These are phyloP conservation scores for Verticillium dahliae DNA, from an alignment of 2,329 filamentous ascomycete genomes.

Conservation along the genomic window DNA sequence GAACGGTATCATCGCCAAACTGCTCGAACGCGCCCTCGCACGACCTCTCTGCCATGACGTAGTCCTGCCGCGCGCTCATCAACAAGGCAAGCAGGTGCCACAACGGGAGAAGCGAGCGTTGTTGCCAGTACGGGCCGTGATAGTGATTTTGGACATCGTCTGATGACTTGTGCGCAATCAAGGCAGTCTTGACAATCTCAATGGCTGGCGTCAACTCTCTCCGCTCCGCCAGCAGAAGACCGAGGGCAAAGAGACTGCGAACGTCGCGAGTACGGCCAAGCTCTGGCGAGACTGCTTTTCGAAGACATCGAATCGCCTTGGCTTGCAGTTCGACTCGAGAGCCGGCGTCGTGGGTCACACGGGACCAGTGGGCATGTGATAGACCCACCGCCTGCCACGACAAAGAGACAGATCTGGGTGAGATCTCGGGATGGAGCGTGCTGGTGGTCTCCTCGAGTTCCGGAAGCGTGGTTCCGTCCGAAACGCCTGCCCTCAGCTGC, in stretches of 20 bases:
- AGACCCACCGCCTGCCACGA: conserved; percentile 83
- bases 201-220: conserved; percentile 76
- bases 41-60: conserved; percentile 68
- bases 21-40: conserved; percentile 91
- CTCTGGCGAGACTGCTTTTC: conserved; percentile 63
- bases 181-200: conserved; percentile 70
- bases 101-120: conserved; percentile 65
- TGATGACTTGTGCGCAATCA: conserved; percentile 52
- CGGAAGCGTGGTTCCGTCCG: conserved; percentile 19
- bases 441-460: conserved; percentile 24
- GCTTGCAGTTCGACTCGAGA: conserved; percentile 66
- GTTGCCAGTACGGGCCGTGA: conserved; percentile 50
- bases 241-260: conserved; percentile 73
- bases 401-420: conserved; percentile 56
- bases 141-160: conserved; percentile 29
- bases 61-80: conserved; percentile 81
- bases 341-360: conserved; percentile 69
- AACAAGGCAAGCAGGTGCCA: conserved; percentile 90
- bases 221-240: conserved; percentile 80
- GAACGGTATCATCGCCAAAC: conserved; percentile 63
- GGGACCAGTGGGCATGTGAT: conserved; percentile 81
- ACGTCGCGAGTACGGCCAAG: conserved; percentile 61
- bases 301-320: conserved; percentile 70
- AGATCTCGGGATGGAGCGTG: conserved; percentile 36
- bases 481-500: conserved; percentile 21